Percentiles rank a stretch among this genome's conserved stretches.
Evolutionary conservation across 768 basidiomycete genomes (phyloP).

Genomic region (Dacryopinax primogenitus): DNA sequence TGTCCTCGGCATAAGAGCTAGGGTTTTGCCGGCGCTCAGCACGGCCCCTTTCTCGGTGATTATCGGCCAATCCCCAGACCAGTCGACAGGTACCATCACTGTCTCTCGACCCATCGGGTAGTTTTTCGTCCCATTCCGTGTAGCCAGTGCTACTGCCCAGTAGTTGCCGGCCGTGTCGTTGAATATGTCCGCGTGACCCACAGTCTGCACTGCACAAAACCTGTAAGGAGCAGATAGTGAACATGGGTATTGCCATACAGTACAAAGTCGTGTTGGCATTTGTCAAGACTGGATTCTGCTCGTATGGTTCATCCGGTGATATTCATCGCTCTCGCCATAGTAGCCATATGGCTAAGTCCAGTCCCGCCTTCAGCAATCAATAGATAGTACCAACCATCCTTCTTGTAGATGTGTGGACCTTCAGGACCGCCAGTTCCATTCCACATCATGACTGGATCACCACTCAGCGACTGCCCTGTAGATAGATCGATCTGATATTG

Average conservation of each 20-base stretch:
- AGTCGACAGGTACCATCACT: slow-evolving; percentile 27
- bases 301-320: slow-evolving; percentile 22
- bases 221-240: not conserved
- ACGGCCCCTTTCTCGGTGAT: too few relatives aligned
- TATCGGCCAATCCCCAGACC: slow-evolving; percentile 21
- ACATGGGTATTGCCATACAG: not conserved
- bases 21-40: too few relatives aligned
- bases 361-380: slow-evolving; percentile 30
- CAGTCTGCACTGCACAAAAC: slow-evolving; percentile 25
- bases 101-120: slow-evolving; percentile 30
- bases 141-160: slow-evolving; percentile 23
- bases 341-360: slow-evolving; percentile 16
- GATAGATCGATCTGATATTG: slow-evolving; percentile 21
- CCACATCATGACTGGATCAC: slow-evolving; percentile 25
- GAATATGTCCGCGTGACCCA: slow-evolving; percentile 32
- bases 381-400: slow-evolving; percentile 27
- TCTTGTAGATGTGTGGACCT: slow-evolving; percentile 22
- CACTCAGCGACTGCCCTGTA: slow-evolving; percentile 23
- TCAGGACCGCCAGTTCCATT: slow-evolving; percentile 21
- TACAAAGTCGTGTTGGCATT: slow-evolving; percentile 20
- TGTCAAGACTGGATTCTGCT: slow-evolving; percentile 23
- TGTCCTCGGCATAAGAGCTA: too few relatives aligned
- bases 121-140: slow-evolving; percentile 12
- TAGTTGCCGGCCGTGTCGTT: slow-evolving; percentile 27
- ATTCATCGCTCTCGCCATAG: slow-evolving; percentile 26